Evolutionary conservation across 108 stramenopile species (phyloP), one percentile per base, ranked within the genome.

Genomic region (Aureococcus anophagefferens): DNA sequence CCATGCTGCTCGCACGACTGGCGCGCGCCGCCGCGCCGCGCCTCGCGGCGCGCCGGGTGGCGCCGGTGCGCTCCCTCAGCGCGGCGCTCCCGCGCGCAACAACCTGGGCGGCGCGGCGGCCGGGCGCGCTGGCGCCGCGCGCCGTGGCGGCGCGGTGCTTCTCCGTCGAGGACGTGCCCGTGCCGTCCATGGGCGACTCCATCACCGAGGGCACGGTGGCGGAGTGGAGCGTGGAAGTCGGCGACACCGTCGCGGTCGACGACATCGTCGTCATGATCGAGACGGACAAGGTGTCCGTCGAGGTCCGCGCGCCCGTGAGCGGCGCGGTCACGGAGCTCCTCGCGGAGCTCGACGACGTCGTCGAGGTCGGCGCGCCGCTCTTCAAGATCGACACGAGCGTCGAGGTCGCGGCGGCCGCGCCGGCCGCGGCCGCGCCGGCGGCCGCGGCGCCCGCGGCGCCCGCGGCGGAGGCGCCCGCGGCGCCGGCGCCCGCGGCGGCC

Each of bases 191-290:
- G 76, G 84, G 85, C 63, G 98, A 99, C 77, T 94, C 93, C 74
- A 99, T 99, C 80, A 93, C 96, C 17, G 94, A 95, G 72, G 97
- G 94, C 29, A 93, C 93, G n/a, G 86, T 99, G 62, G 94, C 95
- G 21, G 90, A 95, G 73, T 88, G 96, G 84, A 30, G 28, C 25
- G 84, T 83, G 79, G 14, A 63, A 14, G 62, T 69, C n/a, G 80
- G 82, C n/a, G 80, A 80, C 40, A 80, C 78, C 7, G 59, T 81
- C 29, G 79, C 77, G 9, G 82, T 80, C 9, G 63, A 80, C 0
- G 82, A 81, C 67, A 78, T 80, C 59, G 80, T 80, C 40, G 79
- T 92, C 18, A 89, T 92, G 14, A 77, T 99, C 34, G 98, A 99
- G 84, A 99, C 98, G 15, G 98, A 99, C 75, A 99, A 99, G 83